Evolutionary conservation across 176 grass and related monocot genomes (phyloP).

Genomic region (Metroxylon sagu): DNA sequence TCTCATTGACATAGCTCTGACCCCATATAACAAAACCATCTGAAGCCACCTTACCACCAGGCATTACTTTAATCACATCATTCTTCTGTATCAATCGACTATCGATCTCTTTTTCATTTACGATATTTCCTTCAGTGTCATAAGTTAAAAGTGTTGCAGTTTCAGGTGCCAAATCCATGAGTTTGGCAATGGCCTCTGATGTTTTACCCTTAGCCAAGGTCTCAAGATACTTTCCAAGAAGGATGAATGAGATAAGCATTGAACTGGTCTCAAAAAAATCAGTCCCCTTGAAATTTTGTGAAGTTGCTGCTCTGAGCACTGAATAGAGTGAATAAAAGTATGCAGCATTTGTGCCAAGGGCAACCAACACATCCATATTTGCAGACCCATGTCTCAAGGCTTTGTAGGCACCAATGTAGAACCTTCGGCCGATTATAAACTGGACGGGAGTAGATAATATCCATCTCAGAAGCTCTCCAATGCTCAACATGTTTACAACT

Average conservation of each 20-base stretch:
- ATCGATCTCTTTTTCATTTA: slow-evolving; percentile 73
- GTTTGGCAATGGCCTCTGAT: slow-evolving; percentile 80
- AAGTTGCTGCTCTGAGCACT: slow-evolving; percentile 61
- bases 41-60: slow-evolving; percentile 75
- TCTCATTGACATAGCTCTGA: slow-evolving; percentile 96
- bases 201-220: slow-evolving; percentile 96
- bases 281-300: slow-evolving; percentile 49
- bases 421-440: slow-evolving; percentile 78
- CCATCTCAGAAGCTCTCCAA: slow-evolving; percentile 75
- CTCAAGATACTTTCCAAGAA: slow-evolving; percentile 94
- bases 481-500: slow-evolving; percentile 70
- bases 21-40: slow-evolving; percentile 96
- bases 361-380: slow-evolving; percentile 98
- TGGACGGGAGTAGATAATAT: slow-evolving; percentile 88
- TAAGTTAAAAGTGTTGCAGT: slow-evolving; percentile 55
- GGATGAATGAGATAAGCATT: slow-evolving; percentile 95
- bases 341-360: slow-evolving; percentile 77
- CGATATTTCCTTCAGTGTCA: slow-evolving; percentile 49
- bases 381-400: slow-evolving; percentile 61
- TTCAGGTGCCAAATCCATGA: slow-evolving; percentile 88
- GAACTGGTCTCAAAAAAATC: slow-evolving; percentile 99
- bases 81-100: slow-evolving; percentile 90
- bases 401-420: slow-evolving; percentile 82
- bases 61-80: slow-evolving; percentile 87
- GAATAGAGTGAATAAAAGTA: slow-evolving; percentile 95